A percentile compares a stretch with the other conserved stretches of the same genome.
phyloP scores from a whole-genome alignment of 2,329 filamentous ascomycete genomes.

The Blastomyces silverae region DNA sequence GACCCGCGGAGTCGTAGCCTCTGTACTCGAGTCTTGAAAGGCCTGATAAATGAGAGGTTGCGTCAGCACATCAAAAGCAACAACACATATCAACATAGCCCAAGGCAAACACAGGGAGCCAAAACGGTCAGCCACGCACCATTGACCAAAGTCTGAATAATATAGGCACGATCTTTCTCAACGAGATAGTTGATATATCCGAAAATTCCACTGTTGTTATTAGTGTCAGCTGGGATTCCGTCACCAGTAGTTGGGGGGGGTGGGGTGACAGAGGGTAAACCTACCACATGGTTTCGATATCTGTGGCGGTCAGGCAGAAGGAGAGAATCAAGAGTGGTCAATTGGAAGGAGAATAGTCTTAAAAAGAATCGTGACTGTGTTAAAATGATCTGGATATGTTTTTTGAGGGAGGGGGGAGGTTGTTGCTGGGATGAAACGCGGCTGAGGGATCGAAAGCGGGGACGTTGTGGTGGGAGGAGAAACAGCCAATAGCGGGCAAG shows the following conservation, averaged over 20 bases:
- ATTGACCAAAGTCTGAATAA: slow-evolving; percentile 93
- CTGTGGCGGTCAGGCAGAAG: neutral
- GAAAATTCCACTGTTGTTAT: slow-evolving; percentile 73
- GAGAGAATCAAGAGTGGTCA: neutral
- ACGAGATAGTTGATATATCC: slow-evolving; percentile 99
- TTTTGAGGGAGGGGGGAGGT: neutral
- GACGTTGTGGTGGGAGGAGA: neutral
- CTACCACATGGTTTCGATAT: slow-evolving; percentile 11
- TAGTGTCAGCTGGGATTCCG: neutral
- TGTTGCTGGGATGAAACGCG: neutral
- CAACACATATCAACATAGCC: no score
- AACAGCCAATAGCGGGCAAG: neutral
- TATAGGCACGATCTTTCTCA: slow-evolving; percentile 96
- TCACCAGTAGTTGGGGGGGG: neutral
- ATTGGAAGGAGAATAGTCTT: neutral
- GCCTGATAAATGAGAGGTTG: slow-evolving; percentile 48
- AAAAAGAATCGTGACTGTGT: neutral
- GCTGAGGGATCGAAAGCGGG: neutral
- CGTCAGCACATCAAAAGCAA: slow-evolving; percentile 19
- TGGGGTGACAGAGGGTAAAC: neutral
- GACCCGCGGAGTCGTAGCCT: slow-evolving; percentile 94
- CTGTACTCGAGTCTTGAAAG: slow-evolving; percentile 95
- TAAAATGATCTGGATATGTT: no score
- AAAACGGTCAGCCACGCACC: slow-evolving; percentile 51
- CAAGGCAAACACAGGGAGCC: neutral